A percentile compares a stretch with the other conserved stretches of the same genome.
These are phyloP conservation scores for Panicum virgatum DNA, from an alignment of 202 grass and related monocot genomes.

Conservation along the genomic window DNA sequence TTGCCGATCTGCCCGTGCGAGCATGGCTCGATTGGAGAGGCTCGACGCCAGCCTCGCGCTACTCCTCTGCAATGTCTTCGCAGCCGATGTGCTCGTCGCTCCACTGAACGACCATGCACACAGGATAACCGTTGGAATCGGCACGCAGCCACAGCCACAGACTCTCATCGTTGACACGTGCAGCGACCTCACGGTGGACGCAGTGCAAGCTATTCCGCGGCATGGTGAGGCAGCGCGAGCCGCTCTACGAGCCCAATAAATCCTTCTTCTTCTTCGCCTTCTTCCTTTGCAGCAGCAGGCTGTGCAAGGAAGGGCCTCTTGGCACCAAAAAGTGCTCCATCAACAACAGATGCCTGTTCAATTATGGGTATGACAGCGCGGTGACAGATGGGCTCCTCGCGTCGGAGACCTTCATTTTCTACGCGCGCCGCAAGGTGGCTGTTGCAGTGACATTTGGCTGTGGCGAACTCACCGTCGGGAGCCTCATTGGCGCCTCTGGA, in stretches of 20 bases:
- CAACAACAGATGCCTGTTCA: not conserved
- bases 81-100: slow-evolving; percentile 30
- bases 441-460: not conserved
- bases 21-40: slow-evolving; percentile 40
- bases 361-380: not conserved
- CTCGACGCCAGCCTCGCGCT: slow-evolving; percentile 15
- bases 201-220: not conserved
- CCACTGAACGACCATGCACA: slow-evolving; percentile 27
- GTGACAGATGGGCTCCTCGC: not conserved
- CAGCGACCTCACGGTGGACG: slow-evolving; percentile 63
- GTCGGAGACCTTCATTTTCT: not conserved
- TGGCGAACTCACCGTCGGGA: not conserved
- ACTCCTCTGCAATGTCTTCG: not conserved
- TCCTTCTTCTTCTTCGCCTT: not conserved
- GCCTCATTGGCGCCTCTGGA: not conserved
- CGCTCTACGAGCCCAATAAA: not conserved
- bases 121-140: not conserved
- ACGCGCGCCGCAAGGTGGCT: not conserved
- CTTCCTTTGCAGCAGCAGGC: not conserved
- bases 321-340: not conserved
- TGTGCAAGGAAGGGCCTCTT: not conserved
- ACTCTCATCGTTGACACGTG: slow-evolving; percentile 49
- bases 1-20: slow-evolving; percentile 42
- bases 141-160: slow-evolving; percentile 30
- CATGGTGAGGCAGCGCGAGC: not conserved